Conservation (phyloP, 129 eudicot genomes). For the Flaveria robusta region DNA sequence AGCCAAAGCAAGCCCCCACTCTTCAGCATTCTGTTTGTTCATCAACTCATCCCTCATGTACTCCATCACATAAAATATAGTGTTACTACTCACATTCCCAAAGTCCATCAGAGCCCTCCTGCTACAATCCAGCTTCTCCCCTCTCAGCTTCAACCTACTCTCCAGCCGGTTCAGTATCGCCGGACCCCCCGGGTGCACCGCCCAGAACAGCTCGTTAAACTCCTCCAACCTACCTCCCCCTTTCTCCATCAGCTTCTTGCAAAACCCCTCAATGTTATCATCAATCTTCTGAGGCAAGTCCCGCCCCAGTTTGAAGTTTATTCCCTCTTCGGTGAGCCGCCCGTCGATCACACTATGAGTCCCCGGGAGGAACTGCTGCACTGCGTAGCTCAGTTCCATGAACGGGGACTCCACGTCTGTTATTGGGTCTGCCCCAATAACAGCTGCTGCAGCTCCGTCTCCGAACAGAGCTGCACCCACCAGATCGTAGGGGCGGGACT, state of each 20-base stretch:
- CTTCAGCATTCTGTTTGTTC: constrained; percentile 55
- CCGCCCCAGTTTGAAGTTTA: constrained; percentile 77
- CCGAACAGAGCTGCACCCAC: constrained; percentile 95
- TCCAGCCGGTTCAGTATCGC: constrained; percentile 64
- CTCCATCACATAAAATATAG: constrained; percentile 87
- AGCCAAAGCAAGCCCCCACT: constrained; percentile 91
- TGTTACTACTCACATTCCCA: constrained; percentile 96
- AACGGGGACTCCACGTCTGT: constrained; percentile 52
- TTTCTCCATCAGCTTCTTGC: constrained; percentile 68
- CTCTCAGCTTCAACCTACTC: constrained; percentile 43
- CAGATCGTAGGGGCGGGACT: constrained; percentile 73
- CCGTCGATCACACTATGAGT: constrained; percentile 79
- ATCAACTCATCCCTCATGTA: constrained; percentile 78
- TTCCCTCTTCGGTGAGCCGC: constrained; percentile 73
- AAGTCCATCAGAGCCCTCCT: constrained; percentile 85
- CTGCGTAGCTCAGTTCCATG: constrained; percentile 70
- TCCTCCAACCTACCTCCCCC: constrained; percentile 40
- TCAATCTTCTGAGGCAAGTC: constrained; percentile 83
- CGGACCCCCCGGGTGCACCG: constrained; percentile 64
- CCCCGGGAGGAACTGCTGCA: constrained; percentile 81
- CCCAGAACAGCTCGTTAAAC: constrained; percentile 86
- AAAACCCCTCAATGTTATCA: constrained; percentile 85
- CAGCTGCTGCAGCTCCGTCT: constrained; percentile 81
- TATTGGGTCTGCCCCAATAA: constrained; percentile 72
- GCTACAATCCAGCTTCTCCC: constrained; percentile 69